phyloP scores from a whole-genome alignment of 169 alveolate species.

The Plasmodium gonderi region DNA sequence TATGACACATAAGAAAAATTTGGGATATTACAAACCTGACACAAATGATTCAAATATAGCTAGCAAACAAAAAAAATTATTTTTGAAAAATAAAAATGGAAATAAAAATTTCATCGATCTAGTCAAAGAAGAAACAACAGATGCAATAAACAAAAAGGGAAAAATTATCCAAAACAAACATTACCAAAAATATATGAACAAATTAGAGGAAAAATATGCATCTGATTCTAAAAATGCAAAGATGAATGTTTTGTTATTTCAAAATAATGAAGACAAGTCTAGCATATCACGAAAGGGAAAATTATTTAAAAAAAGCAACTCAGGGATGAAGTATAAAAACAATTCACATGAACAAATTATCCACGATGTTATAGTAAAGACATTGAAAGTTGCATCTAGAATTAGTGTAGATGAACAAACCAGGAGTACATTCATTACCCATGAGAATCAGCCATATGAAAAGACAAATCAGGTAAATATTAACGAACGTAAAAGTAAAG shows the following conservation, averaged over 20 bases:
- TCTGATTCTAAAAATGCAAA: not conserved
- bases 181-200: not conserved
- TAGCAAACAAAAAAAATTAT: not conserved
- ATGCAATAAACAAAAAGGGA: not conserved
- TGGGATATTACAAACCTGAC: not conserved
- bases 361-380: slow-evolving; percentile 15
- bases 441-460: not conserved
- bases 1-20: not conserved
- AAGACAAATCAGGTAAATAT: not conserved
- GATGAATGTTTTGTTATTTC: not conserved
- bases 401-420: not conserved
- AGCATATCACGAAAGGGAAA: not conserved
- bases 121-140: not conserved
- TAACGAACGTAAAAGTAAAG: not conserved
- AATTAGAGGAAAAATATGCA: not conserved
- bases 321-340: not conserved
- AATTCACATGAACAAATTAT: slow-evolving; percentile 13
- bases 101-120: not conserved
- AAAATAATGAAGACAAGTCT: not conserved
- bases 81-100: not conserved
- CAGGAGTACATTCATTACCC: not conserved
- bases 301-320: not conserved
- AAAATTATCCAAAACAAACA: not conserved
- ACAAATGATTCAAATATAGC: not conserved
- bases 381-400: slow-evolving; percentile 14